Percentiles rank a stretch among this genome's conserved stretches.
These are phyloP conservation scores for Colletotrichum echinochloae DNA, from an alignment of 2,329 filamentous ascomycete genomes.

Conservation along the genomic window DNA sequence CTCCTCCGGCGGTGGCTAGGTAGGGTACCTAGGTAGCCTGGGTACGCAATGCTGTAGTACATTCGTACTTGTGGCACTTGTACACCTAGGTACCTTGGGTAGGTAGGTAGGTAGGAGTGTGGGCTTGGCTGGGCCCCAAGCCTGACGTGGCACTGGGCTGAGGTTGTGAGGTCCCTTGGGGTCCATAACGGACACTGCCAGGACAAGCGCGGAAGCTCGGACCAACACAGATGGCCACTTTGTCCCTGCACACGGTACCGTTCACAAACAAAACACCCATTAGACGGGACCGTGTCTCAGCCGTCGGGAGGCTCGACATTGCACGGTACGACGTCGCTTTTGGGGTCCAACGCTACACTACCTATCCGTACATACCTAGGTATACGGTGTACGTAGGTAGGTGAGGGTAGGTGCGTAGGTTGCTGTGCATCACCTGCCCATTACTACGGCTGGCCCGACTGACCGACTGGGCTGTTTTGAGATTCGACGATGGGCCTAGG, in stretches of 20 bases:
- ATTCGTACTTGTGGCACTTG: neutral
- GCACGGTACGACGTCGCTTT: conserved; percentile 4
- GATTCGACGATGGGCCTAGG: neutral
- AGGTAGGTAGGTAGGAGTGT: neutral
- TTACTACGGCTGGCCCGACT: neutral
- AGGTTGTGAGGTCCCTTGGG: conserved; percentile 40
- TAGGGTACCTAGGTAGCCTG: too few relatives aligned
- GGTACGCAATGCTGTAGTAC: neutral
- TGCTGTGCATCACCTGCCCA: neutral
- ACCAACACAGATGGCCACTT: neutral
- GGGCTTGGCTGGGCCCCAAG: conserved; percentile 9
- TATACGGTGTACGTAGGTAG: too few relatives aligned
- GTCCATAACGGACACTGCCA: conserved; percentile 34
- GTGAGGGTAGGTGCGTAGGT: too few relatives aligned
- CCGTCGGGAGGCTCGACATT: neutral
- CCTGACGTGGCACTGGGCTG: conserved; percentile 41
- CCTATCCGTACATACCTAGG: neutral
- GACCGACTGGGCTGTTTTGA: too few relatives aligned
- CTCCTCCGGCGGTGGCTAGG: neutral
- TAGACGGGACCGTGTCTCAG: neutral
- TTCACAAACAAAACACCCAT: too few relatives aligned
- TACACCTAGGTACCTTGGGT: too few relatives aligned
- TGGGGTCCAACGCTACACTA: neutral
- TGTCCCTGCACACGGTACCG: conserved; percentile 8
- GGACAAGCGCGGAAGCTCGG: conserved; percentile 20